Conservation (phyloP, 148 eudicot genomes). For the Cornus controversa region DNA sequence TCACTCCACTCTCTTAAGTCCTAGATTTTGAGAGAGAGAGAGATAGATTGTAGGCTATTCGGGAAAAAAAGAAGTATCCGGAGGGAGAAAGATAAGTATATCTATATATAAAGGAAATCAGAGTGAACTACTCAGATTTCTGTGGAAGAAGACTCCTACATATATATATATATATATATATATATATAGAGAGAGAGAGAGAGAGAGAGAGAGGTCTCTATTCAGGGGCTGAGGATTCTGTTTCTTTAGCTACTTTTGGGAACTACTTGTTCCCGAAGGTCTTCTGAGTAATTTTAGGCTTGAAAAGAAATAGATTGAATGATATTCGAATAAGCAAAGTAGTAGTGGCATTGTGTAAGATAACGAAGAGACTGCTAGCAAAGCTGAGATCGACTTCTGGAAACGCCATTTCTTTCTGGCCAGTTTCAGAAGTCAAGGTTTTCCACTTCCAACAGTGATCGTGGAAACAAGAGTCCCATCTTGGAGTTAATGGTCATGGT, state of each 20-base stretch:
- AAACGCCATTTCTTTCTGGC: slow-evolving; percentile 2
- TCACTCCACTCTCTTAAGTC: background rate
- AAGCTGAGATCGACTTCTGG: background rate
- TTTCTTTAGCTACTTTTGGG: background rate
- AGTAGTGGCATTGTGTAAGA: background rate
- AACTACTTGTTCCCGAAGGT: background rate
- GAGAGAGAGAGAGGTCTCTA: background rate
- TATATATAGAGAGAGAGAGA: background rate
- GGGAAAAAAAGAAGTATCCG: too few species aligned
- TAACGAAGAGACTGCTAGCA: background rate
- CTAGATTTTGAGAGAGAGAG: background rate
- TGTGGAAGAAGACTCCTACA: background rate
- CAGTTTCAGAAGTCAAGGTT: background rate
- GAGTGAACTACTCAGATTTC: background rate
- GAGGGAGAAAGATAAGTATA: background rate
- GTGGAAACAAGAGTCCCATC: background rate
- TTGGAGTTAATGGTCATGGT: background rate
- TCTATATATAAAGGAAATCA: background rate
- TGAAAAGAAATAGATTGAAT: too few species aligned
- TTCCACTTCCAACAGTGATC: too few species aligned
- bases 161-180: too few species aligned
- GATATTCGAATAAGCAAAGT: background rate
- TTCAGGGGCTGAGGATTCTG: background rate
- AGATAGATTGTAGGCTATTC: too few species aligned
- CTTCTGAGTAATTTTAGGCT: background rate